Evolutionary conservation across 352 stramenopile genomes (phyloP).

Genomic region (Phytopythium litorale): DNA sequence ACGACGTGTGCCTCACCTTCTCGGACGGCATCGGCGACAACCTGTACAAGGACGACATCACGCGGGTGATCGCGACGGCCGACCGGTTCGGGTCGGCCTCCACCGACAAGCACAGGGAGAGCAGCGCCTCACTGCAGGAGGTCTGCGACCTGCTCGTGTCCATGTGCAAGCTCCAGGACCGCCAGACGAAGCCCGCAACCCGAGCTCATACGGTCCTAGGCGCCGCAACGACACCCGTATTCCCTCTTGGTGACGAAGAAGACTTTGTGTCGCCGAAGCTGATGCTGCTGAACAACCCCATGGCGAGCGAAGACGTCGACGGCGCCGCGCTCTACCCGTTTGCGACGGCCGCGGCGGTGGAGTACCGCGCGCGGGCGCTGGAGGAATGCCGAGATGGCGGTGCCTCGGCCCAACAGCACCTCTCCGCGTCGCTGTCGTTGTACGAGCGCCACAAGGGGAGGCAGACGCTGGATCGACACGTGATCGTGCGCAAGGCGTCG

Average conservation of each 20-base stretch:
- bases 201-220: not conserved
- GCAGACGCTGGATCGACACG: constrained; percentile 47
- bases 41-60: constrained; percentile 75
- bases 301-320: not conserved
- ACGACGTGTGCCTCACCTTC: constrained; percentile 69
- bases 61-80: constrained; percentile 13
- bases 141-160: constrained; percentile 52
- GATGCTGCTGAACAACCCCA: not conserved
- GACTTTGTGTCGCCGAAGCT: constrained; percentile 6
- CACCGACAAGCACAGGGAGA: constrained; percentile 1
- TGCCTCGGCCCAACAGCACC: constrained; percentile 31
- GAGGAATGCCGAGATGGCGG: constrained; percentile 13
- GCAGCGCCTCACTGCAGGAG: constrained; percentile 24
- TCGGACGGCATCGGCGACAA: constrained; percentile 79
- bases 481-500: constrained; percentile 42
- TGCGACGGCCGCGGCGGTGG: constrained; percentile 50
- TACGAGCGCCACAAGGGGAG: constrained; percentile 48
- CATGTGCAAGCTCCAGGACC: constrained; percentile 34
- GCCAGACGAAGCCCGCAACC: not conserved
- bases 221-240: not conserved
- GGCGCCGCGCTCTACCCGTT: constrained; percentile 44
- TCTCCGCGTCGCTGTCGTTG: constrained; percentile 43
- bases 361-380: constrained; percentile 57
- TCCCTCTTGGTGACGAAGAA: not conserved
- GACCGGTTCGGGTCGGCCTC: constrained; percentile 16